Evolutionary conservation across 2,329 filamentous ascomycete species (phyloP), one percentile per base, ranked within the genome.

Genomic region (Aureobasidium sp.): DNA sequence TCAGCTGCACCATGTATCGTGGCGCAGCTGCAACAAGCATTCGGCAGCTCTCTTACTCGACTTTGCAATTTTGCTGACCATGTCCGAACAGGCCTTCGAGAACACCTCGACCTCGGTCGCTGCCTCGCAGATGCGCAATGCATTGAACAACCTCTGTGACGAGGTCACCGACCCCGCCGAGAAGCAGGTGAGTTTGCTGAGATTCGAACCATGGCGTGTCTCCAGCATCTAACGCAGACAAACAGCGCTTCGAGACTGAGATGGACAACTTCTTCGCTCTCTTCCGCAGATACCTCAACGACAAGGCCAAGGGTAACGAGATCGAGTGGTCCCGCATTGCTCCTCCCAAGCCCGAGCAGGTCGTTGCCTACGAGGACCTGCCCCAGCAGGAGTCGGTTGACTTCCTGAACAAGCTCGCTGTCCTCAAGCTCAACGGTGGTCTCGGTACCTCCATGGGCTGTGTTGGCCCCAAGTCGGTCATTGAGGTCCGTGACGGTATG

Each of bases 251-350:
- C 77, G 93, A 97, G 81, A 95, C 92, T 5, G 93, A 99, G 80
- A 97, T 97, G 92, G 94, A 99, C 85, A 99, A 99, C 86, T 99
- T 99, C 84, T 99, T 99, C 75, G 88, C 91, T 64, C 88, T 99
- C 65, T 99, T 99, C 88, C 89, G 94, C 74, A 87, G 94, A 79
- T 99, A 97, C 79, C 82, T 99, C 66, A 97, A 97, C 75, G 94
- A 97, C 81, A 96, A 97, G 83, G 93, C 94, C 73, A 97, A 97
- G 86, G 92, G 93, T 76, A 97, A 94, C 75, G 86, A 86, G 74
- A 93, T 91, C 68, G 90, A 96, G 76, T 99, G 94, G 94, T 91
- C 95, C 67, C 91, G 91, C 72, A 99, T 99, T 76, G 88, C 90
- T 60, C 94, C 94, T 68, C 94, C 94, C 62, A 92, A 94, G 69